phyloP scores from a whole-genome alignment of 805 yeast genomes.

The Ogataea haglerorum region DNA sequence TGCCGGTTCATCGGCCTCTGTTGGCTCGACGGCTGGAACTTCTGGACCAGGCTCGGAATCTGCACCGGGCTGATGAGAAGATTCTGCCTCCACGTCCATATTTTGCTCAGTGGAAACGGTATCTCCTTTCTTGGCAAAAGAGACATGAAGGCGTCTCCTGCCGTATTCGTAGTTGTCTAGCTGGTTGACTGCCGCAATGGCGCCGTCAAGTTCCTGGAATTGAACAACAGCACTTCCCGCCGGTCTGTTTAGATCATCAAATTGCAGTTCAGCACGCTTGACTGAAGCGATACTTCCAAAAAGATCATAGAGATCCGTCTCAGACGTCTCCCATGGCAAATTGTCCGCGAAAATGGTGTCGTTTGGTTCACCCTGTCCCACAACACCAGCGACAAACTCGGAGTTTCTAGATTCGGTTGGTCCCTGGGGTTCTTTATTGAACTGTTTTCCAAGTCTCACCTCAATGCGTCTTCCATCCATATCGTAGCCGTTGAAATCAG shows the following conservation, averaged over 20 bases:
- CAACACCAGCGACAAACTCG: constrained; percentile 64
- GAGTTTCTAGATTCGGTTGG: constrained; percentile 36
- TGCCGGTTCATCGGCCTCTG: constrained; percentile 3
- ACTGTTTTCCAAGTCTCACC: constrained; percentile 66
- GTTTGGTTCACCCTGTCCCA: constrained; percentile 58
- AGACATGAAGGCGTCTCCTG: constrained; percentile 63
- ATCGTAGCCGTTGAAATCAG: constrained; percentile 62
- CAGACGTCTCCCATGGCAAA: constrained; percentile 86
- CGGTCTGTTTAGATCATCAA: constrained; percentile 58
- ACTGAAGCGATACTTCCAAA: constrained; percentile 83
- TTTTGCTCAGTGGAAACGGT: constrained; percentile 1
- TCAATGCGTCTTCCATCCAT: constrained; percentile 76
- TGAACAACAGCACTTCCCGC: constrained; percentile 85
- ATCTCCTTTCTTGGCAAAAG: constrained; percentile 52
- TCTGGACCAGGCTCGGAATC: not conserved
- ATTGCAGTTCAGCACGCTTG: constrained; percentile 70
- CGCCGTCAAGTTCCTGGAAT: constrained; percentile 61
- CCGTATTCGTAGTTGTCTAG: constrained; percentile 83
- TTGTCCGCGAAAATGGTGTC: constrained; percentile 66
- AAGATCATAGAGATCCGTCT: constrained; percentile 77
- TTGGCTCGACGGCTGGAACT: not conserved
- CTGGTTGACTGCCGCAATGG: constrained; percentile 71
- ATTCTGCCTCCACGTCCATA: constrained; percentile 1
- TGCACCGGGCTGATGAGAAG: not conserved
- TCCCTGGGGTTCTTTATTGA: constrained; percentile 21